phyloP scores from a whole-genome alignment of 177 flowering plant species.

The Vitis hybrid region DNA sequence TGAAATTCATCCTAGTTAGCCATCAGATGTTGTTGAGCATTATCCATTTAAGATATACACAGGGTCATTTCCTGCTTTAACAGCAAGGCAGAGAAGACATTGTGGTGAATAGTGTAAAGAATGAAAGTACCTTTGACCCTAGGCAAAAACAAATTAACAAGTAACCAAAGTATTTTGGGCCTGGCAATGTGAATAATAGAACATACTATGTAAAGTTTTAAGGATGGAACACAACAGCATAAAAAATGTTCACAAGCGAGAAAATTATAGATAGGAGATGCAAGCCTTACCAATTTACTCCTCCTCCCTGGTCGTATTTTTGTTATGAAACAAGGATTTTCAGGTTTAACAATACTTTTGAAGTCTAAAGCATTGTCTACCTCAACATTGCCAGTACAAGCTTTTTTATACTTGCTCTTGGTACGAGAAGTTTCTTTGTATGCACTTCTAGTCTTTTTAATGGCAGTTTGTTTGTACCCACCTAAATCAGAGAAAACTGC shows the following conservation, averaged over 20 bases:
- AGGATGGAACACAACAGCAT: no score
- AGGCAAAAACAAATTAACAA: neutral
- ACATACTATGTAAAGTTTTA: neutral
- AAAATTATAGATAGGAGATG: neutral
- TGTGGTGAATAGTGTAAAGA: no score
- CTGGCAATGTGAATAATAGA: neutral
- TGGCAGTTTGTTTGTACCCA: no score
- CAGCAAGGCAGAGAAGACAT: no score
- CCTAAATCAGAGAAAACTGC: no score
- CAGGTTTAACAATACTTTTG: neutral
- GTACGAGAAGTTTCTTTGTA: neutral
- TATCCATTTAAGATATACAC: no score
- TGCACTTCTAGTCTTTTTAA: no score
- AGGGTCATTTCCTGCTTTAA: no score
- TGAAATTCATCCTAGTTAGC: no score
- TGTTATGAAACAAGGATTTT: conserved; percentile 8
- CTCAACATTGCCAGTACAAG: neutral
- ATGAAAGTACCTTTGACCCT: neutral
- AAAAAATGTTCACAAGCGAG: neutral
- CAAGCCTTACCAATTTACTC: conserved; percentile 1
- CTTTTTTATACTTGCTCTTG: neutral
- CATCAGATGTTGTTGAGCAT: no score
- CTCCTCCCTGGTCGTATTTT: neutral
- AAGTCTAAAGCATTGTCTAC: neutral
- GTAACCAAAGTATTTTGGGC: neutral